Evolutionary conservation across 139 green algal species (phyloP).

Genomic region (Micractinium conductrix): DNA sequence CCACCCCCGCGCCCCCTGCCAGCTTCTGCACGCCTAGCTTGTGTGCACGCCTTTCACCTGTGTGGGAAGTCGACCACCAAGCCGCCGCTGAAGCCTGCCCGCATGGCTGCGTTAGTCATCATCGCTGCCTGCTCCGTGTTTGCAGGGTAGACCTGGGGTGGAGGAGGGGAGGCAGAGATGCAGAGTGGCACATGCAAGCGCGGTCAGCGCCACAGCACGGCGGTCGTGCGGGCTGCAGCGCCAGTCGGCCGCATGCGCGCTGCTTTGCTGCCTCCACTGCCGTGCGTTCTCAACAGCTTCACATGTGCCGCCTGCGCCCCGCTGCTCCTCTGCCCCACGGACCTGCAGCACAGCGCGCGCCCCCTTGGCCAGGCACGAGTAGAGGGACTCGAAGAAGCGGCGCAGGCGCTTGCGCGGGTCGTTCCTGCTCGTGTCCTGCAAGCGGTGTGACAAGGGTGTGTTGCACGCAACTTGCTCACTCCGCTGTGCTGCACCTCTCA

Average conservation of each 20-base stretch:
- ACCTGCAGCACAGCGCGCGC: constrained; percentile 88
- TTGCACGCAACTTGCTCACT: constrained; percentile 98
- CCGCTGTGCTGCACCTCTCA: constrained; percentile 90
- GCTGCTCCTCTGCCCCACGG: neutral
- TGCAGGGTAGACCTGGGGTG: constrained; percentile 20
- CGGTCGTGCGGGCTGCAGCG: too few relatives aligned
- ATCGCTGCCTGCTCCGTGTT: constrained; percentile 83
- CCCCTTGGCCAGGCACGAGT: constrained; percentile 79
- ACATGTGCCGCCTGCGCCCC: neutral
- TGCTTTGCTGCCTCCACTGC: too few relatives aligned
- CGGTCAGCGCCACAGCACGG: too few relatives aligned
- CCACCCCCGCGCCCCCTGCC: too few relatives aligned
- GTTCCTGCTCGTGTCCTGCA: constrained; percentile 73
- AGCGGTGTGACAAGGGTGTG: neutral
- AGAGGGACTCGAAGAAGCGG: constrained; percentile 92
- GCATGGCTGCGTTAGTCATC: constrained; percentile 92
- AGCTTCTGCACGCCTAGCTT: too few relatives aligned
- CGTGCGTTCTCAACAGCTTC: neutral
- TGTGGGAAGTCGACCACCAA: constrained; percentile 98
- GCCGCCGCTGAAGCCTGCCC: constrained; percentile 92
- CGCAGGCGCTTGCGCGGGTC: constrained; percentile 85
- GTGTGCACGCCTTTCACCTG: constrained; percentile 43
- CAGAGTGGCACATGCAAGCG: neutral
- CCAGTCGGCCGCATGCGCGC: too few relatives aligned
- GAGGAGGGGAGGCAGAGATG: neutral